Conservation (phyloP, 2,329 filamentous ascomycete species). For the Arthrinium puccinioides region DNA sequence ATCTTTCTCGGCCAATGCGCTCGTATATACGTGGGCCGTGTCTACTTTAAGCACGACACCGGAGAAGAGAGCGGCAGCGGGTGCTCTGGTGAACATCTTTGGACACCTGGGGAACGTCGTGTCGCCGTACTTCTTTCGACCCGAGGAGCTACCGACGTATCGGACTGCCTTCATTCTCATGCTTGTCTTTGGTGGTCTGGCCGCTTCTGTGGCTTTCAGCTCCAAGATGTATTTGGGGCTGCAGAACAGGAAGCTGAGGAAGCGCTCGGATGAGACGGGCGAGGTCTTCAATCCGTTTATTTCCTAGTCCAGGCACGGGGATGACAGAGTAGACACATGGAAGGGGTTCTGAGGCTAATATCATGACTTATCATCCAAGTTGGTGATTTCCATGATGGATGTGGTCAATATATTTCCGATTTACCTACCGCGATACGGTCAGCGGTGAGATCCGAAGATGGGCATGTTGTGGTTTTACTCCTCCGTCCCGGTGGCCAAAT, state of each 20-base stretch:
- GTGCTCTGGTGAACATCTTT: background rate
- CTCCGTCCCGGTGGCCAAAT: too few relatives aligned
- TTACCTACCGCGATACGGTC: too few relatives aligned
- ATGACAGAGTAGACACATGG: too few relatives aligned
- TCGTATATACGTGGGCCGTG: slow-evolving; percentile 28
- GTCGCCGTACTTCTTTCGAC: background rate
- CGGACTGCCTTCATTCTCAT: background rate
- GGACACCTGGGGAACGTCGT: background rate
- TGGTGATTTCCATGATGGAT: too few relatives aligned
- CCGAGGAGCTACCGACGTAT: background rate
- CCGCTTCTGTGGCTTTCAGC: background rate
- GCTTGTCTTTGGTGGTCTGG: background rate
- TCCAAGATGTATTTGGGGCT: background rate
- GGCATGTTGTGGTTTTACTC: too few relatives aligned
- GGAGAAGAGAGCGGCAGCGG: slow-evolving; percentile 25
- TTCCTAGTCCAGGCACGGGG: too few relatives aligned
- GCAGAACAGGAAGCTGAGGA: background rate
- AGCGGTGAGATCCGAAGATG: too few relatives aligned
- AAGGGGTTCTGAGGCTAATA: too few relatives aligned
- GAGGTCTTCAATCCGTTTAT: background rate
- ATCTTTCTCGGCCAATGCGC: slow-evolving; percentile 23
- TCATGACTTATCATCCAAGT: too few relatives aligned
- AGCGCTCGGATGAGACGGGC: background rate
- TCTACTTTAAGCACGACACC: slow-evolving; percentile 25
- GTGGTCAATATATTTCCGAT: too few relatives aligned